Evolutionary conservation across 202 grass and related monocot genomes (phyloP), one percentile per base, ranked within the genome.

Genomic region (Thinopyrum obtusiflorum): DNA sequence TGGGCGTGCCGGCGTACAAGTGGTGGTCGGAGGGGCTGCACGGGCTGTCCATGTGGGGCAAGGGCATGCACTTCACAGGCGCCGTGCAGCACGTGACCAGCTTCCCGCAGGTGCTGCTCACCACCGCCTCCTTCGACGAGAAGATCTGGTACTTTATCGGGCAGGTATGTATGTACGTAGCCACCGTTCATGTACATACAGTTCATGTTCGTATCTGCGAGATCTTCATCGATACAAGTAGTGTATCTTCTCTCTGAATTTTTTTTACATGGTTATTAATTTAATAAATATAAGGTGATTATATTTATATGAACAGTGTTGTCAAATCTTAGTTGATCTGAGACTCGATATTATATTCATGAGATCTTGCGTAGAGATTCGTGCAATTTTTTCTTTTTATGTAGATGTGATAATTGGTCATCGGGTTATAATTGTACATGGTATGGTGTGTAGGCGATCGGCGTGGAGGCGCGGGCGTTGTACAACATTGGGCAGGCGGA

Each of bases 1-100:
- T 97, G 8, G 91, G 89, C 1, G 79, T 93, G n/a, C 91, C 91
- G 21, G 8, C 47, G 27, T 97, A 97, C 86, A 90, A 80, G 76
- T 93, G 91, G 91, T 97, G 94, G 94, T 93, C 94, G 0, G 91
- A 97, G 85, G 87, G 87, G 68, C 92, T 97, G 28, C 94, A 97
- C 42, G 91, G 94, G 33, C 87, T 97, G 13, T 60, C 91, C 61
- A 46, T 35, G 68, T 90, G 78, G 62, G 94, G 94, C 36, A 85
- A 81, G 9, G 94, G 91, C 20, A 86, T 89, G 44, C 79, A 80
- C 3, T 93, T 90, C 61, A 60, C 86, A 25, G 94, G 89, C 80
- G 37, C 32, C 39, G 78, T 93, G 8, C 15, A 27, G 61, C 49
- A 7, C 1, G 83, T 92, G 23, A 93, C 91, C 63, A 97, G 86